Evolutionary conservation across 352 stramenopile genomes (phyloP), one percentile per base, ranked within the genome.

Genomic region (Blastocystis sp.): DNA sequence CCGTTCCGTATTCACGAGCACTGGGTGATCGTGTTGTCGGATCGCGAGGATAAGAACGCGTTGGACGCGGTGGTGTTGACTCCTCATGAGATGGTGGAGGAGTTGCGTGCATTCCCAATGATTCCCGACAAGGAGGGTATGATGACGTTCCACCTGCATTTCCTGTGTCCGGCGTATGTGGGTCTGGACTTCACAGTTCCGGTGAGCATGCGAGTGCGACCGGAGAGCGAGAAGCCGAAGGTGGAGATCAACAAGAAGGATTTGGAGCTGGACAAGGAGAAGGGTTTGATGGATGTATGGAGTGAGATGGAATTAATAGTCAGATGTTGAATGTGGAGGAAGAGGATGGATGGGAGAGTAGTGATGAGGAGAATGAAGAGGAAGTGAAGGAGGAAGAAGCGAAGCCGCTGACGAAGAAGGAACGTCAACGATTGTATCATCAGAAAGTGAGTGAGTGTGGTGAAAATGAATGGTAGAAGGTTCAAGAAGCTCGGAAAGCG

Each of bases 171-270:
- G 18, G 29, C 2, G 6, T 73, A 73, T 40, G 29, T 73, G 6
- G 61, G 61, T 46, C 34, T 73, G 61, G 61, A 73, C 29, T 73
- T 73, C 61, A 73, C 61, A 24, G 34, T 73, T n/a, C 29, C 61
- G 3, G 61, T 51, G 61, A 51, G 16, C 21, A 46, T 73, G 61
- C 1, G 21, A 24, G 61, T 51, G 32, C 18, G 29, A 24, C 61
- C 61, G n/a, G 61, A 73, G 32, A 36, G 14, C 6, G 21, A 51
- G 61, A 73, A 73, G 29, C 61, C 61, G 29, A 73, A 73, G 36
- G 34, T 73, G 27, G 61, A 73, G 61, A 51, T 73, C 61, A 73
- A 73, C 18, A 32, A 73, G 36, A 73, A 73, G 61, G 61, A 73
- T 73, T 24, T 73, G 29, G 61, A 73, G 16, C 18, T 73, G 61